Evolutionary conservation across 129 eudicot genomes (phyloP), one percentile per base, ranked within the genome.

Genomic region (Chrysanthemum makinoi): DNA sequence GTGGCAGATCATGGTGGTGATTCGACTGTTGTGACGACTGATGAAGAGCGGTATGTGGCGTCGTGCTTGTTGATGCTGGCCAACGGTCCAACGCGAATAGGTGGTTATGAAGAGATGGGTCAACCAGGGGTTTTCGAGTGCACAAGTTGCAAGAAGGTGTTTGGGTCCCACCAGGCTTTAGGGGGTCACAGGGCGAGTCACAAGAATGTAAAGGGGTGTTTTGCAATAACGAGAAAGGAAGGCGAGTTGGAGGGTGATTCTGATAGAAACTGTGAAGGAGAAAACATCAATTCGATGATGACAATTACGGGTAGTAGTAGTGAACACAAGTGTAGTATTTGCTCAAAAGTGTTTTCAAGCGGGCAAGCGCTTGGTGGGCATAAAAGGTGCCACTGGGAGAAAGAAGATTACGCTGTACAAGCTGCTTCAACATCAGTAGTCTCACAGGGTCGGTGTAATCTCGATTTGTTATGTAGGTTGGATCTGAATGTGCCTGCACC

Each of bases 161-260:
- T 91, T 43, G 86, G 89, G 62, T 88, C 97, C 1, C 97, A 86
- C 78, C 97, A 91, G 80, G 97, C 96, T 1, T 76, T 91, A 24
- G 97, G 97, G 20, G 97, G 96, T 14, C 97, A 86, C 72, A 79
- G 97, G 81, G 96, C 97, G 1, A 91, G 86, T 72, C 97, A 91
- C 77, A 91, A 88, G 86, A 91, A 91, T 20, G 96, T 84, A 18
- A 91, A 88, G 82, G 97, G 96, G 17, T 88, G 96, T 68, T 88
- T 82, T 53, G 96, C 94, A 26, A 88, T 78, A 69, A 86, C 46
- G 2, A 79, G 56, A 73, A 79, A 17, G 60, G 80, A 68, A 19
- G 84, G 74, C 22, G 57, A 60, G 70, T 2, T 60, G 60, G 66
- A 62, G 69, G 75, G 67, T 43, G 50, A 20, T 43, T 57, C 48